Evolutionary conservation across 2,329 filamentous ascomycete species (phyloP), one percentile per base, ranked within the genome.

Genomic region (Clonostachys chloroleuca): DNA sequence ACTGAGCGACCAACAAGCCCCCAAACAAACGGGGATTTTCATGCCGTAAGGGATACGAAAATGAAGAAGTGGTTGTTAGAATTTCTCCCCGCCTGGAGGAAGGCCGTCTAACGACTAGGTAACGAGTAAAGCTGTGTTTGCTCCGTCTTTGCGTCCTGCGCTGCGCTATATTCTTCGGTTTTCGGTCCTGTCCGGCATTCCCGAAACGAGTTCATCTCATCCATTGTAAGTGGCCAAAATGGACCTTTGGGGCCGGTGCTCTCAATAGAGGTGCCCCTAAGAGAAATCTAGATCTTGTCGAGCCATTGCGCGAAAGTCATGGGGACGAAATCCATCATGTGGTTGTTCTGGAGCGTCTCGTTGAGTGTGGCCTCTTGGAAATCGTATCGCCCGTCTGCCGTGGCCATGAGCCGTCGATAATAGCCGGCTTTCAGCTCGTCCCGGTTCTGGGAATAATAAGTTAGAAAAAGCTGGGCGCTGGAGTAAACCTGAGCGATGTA

Each of bases 321-420:
- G 1, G 81, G 77, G 42, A 68, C 68, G 12, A 83, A 49, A 36
- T 69, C 59, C 12, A 74, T 66, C 5, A 62, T 53, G 5, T 63
- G 52, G 51, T 53, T 64, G 13, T 54, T 59, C 30, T 63, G 56
- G 40, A 78, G 58, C 4, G 70, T 56, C 3, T 71, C 67, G 59
- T 87, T 87, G 46, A 89, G 65, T 51, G 82, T 85, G 2, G 80
- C 65, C 12, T 75, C 66, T 4, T 69, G 66, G 54, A 87, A 86
- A 52, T 84, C 80, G 57, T 87, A 90, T 10, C 82, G 76, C 3
- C 84, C 82, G 51, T 86, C 78, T 16, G 80, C 80, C 0, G 86
- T 89, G 34, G 83, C 84, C 36, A 87, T 71, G 20, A 89, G 74
- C 34, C 83, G 73, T 49, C 83, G 77, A 44, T 86, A 75, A 47